Base-by-base conservation (phyloP, 495 filamentous ascomycete species). In the Lepraria neglecta region DNA sequence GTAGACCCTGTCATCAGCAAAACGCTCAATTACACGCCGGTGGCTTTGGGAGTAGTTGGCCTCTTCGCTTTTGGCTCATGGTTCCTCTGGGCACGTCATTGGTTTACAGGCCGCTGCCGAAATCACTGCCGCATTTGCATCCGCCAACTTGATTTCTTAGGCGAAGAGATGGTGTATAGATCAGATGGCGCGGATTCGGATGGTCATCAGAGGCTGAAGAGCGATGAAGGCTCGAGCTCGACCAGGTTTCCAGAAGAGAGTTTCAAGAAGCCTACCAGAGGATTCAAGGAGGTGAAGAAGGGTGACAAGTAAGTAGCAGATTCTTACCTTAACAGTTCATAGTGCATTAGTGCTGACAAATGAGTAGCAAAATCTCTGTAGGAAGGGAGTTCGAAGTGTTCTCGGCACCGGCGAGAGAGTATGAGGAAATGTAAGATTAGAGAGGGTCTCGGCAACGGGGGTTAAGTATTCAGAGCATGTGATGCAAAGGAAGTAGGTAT, bases 11-110 rank as follows among this genome's bases (percentile, higher is more conserved):
- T 86, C 24, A 82, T 75, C 0, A 74, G 69, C 4, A 71, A 78
- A 58, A 84, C 77, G 14, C 72, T 87, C 67, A 85, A 85, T 69
- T 87, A 87, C 65, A 85, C 84, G 6, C 78, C 80, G 19, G 84
- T 85, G 0, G 84, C 85, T 2, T 76, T 83, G n/a, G 83, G 78
- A 1, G 83, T 86, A 53, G 76, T 83, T 56, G 70, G 70, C n/a
- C 71, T 84, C 42, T 76, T 67, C 52, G 65, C 68, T 11, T 65
- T 78, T 5, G 70, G 69, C 6, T 63, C 59, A n/a, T 81, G 77
- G 78, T 65, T 75, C 35, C 11, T 79, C 0, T 80, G 77, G 74
- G 82, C 82, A 6, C 61, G 70, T 17, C 73, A 72, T 30, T 85
- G 82, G 82, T 85, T 85, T 50, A 82, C 77, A 0, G 82, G 82